Base-by-base conservation (phyloP, 345 rosid species). In the Tarenaya hassleriana region DNA sequence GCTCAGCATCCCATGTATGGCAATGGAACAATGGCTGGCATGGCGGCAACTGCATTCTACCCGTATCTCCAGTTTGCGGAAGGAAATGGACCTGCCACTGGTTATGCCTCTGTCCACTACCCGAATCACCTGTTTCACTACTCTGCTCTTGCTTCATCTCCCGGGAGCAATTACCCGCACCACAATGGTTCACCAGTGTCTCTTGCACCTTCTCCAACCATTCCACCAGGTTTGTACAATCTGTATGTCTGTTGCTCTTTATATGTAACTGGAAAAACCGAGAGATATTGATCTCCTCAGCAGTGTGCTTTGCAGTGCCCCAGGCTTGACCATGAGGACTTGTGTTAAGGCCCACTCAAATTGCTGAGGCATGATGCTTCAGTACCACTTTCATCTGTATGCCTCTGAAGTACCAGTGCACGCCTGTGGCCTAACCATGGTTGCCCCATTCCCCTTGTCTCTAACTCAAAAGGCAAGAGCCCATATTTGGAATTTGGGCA, bases 231-330 rank as follows among this genome's bases (percentile, higher is more conserved):
- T 83, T 55, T 61, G 70, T 60, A 34, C 29, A 24, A 24, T 2
- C 29, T 33, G 7, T 12, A 47, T n/a, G 20, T 13, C 32, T 55
- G 55, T 44, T 11, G 32, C 15, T 34, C 14, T 47, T 47, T 15
- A 16, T 67, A 31, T 1, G 34, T 32, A 41, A 55, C 21, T 55
- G 57, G n/a, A n/a, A 41, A 34, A 54, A 61, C 2, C 19, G 24
- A 57, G 61, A 54, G 56, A 46, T 76, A 65, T 83, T 86, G 71
- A 86, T 58, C 72, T 69, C 76, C 80, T 72, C 86, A 84, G 79
- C 97, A 90, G 98, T 86, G 75, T 84, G 91, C 69, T 91, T 84
- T 78, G 98, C 96, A 77, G 87, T 84, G 73, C 95, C 89, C 60
- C 98, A 86, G 96, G 98, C 90, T 77, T 90, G 79, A 78, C 75